Percentiles rank a stretch among this genome's conserved stretches.
These are phyloP conservation scores for Musa acuminata DNA, from an alignment of 176 grass and related monocot species.

Conservation along the genomic window DNA sequence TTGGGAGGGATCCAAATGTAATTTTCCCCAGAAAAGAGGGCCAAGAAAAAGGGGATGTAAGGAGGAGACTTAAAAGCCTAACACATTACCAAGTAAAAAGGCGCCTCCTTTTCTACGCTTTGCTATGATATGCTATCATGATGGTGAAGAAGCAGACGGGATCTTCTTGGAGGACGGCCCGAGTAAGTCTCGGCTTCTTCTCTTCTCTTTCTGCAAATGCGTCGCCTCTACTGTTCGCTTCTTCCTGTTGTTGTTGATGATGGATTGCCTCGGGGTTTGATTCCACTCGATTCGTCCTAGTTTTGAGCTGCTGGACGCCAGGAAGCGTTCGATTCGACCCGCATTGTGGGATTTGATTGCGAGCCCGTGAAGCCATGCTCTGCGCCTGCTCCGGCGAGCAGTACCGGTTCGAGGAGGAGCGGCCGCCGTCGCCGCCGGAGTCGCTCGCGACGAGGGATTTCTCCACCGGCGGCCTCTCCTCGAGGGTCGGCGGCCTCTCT, in stretches of 20 bases:
- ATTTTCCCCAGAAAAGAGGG: too few relatives aligned
- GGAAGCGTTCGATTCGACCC: background rate
- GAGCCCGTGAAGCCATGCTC: conserved; percentile 31
- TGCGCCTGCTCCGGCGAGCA: conserved; percentile 85
- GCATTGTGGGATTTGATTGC: background rate
- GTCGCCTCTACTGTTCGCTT: background rate
- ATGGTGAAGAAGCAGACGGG: background rate
- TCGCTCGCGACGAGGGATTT: conserved; percentile 90
- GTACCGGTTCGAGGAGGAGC: conserved; percentile 78
- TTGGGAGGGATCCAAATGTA: too few relatives aligned
- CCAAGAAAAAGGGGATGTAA: too few relatives aligned
- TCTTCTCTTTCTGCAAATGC: background rate
- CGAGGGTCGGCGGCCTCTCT: conserved; percentile 39
- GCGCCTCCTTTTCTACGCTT: too few relatives aligned
- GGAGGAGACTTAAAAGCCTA: too few relatives aligned
- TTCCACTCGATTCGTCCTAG: background rate
- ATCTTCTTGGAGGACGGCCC: background rate
- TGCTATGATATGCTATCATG: too few relatives aligned
- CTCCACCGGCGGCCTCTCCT: conserved; percentile 63
- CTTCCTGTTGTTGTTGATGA: background rate
- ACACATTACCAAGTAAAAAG: too few relatives aligned
- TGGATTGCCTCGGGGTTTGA: background rate
- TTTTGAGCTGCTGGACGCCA: background rate
- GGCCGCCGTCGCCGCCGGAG: conserved; percentile 51
- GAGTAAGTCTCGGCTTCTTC: background rate